Conservation (phyloP, 2,329 filamentous ascomycete species). For the Trichoderma pleuroti region DNA sequence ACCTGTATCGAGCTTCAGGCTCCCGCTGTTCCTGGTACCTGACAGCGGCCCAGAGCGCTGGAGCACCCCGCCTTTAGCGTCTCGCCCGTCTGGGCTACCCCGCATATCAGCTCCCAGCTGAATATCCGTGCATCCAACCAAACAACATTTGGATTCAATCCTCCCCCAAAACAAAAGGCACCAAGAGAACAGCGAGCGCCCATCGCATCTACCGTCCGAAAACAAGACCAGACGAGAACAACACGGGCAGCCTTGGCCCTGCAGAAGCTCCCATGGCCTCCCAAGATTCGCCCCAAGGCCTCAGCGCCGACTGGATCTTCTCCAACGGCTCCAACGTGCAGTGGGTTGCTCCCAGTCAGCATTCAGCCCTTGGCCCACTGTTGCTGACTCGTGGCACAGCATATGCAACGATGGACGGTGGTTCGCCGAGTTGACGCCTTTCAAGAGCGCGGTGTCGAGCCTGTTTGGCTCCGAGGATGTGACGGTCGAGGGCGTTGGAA, state of each 20-base stretch:
- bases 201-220: no score
- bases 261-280: not conserved
- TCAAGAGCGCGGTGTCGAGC: not conserved
- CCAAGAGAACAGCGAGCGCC: no score
- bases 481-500: not conserved
- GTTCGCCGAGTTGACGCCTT: constrained; percentile 18
- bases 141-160: no score
- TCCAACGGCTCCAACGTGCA: not conserved
- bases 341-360: not conserved
- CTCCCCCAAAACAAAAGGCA: no score
- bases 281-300: not conserved
- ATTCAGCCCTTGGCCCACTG: not conserved
- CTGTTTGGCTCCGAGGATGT: fast-evolving
- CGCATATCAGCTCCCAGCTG: no score
- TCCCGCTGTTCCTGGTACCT: no score
- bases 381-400: not conserved
- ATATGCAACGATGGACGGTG: constrained; percentile 19
- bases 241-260: not conserved
- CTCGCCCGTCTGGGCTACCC: no score
- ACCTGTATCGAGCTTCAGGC: no score
- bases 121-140: no score
- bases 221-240: no score
- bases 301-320: not conserved
- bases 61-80: no score
- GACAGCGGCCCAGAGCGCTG: no score